Evolutionary conservation across 139 green algal species (phyloP), one percentile per base, ranked within the genome.

Genomic region (Protoeuglena noctilucae): DNA sequence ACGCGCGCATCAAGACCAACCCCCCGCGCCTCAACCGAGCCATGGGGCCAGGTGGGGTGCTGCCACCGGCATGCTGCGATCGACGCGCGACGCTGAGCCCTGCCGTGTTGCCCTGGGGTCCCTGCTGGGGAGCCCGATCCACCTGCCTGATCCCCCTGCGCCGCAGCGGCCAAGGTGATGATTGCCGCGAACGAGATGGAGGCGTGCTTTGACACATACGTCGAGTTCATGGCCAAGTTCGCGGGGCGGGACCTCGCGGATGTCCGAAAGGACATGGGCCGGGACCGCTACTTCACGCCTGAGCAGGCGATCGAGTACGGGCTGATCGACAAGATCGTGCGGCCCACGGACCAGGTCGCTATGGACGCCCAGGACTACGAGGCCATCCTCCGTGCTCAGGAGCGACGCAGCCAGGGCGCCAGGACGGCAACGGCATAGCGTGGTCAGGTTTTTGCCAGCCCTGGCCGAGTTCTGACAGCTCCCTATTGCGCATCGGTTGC

Each of bases 281-380:
- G 63, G 31, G 68, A 73, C 59, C 74, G 57, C 26, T 88, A 86
- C 58, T 82, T 86, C 63, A 81, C 75, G 7, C 78, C 78, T 0
- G 59, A 83, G 30, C 70, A 94, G 56, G 85, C 86, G 0, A 68
- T 96, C n/a, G 83, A 86, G 54, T 96, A 96, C 55, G 81, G 81
- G 27, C 69, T 96, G 48, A 90, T 93, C 31, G 88, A 96, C 46
- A 68, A 83, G 34, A 75, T 94, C 40, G 83, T 94, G 9, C 54
- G 75, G 57, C 74, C 81, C 28, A 60, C 80, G 28, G 61, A 69
- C 7, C 12, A 7, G 34, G 12, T 43, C 9, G 12, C 12, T 7
- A 19, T 43, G 7, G 34, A 43, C 34, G 12, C 7, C 9, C 34
- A 43, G 34, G 34, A 43, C 34, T 43, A 43, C 34, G 34, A 43